These are phyloP conservation scores for Corinectria fuckeliana DNA, from an alignment of 2,329 filamentous ascomycete genomes.

Conservation along the genomic window DNA sequence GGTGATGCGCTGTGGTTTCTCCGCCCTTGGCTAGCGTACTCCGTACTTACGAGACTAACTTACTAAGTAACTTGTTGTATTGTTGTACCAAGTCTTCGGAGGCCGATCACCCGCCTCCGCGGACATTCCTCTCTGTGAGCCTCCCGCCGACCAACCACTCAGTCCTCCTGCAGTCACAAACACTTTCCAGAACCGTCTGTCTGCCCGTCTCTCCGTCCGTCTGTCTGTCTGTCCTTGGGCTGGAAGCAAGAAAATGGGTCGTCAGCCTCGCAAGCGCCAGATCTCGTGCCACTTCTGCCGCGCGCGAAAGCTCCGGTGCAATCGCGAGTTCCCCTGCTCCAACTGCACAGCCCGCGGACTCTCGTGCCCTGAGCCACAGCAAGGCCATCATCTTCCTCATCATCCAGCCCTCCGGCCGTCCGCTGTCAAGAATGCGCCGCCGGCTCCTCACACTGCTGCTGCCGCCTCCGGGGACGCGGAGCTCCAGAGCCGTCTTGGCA, in stretches of 20 bases:
- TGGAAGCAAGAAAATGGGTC: slow-evolving; percentile 41
- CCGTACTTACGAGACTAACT: too few relatives aligned
- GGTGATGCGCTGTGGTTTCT: too few relatives aligned
- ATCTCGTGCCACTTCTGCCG: slow-evolving; percentile 46
- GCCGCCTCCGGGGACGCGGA: slow-evolving; percentile 16
- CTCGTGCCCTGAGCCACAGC: slow-evolving; percentile 37
- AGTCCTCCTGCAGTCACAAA: background rate
- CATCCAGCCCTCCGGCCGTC: slow-evolving; percentile 23
- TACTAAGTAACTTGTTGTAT: too few relatives aligned
- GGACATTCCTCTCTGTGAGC: too few relatives aligned
- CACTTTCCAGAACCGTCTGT: background rate
- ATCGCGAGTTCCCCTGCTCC: slow-evolving; percentile 45
- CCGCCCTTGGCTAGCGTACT: too few relatives aligned
- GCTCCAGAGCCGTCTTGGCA: slow-evolving; percentile 34
- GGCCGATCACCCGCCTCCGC: too few relatives aligned
- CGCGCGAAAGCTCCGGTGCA: slow-evolving; percentile 46
- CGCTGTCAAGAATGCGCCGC: slow-evolving; percentile 21
- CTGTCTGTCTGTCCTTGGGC: too few relatives aligned
- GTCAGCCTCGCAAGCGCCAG: slow-evolving; percentile 43
- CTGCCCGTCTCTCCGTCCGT: too few relatives aligned
- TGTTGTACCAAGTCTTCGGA: too few relatives aligned
- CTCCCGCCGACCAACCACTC: background rate
- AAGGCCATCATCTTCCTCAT: slow-evolving; percentile 29
- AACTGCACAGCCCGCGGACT: slow-evolving; percentile 47
- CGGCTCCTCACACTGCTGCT: too few relatives aligned